Evolutionary conservation across 352 stramenopile species (phyloP).

Genomic region (Phytopythium aichiense): DNA sequence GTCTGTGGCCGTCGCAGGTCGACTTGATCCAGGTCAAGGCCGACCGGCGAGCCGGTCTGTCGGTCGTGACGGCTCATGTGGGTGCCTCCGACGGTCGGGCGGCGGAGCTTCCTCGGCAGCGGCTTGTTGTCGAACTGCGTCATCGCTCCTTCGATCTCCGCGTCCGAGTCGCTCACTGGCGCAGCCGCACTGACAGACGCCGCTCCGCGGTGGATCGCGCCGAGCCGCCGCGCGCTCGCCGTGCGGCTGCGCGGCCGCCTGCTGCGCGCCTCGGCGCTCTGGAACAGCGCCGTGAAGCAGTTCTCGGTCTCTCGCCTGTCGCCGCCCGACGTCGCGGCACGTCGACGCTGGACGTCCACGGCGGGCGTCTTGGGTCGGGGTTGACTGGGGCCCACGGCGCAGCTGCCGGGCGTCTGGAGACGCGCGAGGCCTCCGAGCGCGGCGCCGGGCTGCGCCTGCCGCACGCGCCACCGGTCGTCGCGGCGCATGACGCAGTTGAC

Average conservation of each 20-base stretch:
- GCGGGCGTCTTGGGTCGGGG: background rate
- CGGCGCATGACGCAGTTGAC: constrained; percentile 10
- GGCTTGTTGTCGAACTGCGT: background rate
- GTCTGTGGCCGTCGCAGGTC: background rate
- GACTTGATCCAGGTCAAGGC: background rate
- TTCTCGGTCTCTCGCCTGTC: background rate
- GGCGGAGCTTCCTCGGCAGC: background rate
- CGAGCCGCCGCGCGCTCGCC: background rate
- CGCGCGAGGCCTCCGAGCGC: constrained; percentile 9
- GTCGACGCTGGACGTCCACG: background rate
- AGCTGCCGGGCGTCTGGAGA: background rate
- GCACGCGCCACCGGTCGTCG: constrained; percentile 12
- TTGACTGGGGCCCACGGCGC: too few species aligned
- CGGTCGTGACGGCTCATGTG: background rate
- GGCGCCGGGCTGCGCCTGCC: constrained; percentile 14
- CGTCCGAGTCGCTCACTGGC: background rate
- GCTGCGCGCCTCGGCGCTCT: background rate
- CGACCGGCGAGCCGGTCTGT: background rate
- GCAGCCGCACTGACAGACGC: background rate
- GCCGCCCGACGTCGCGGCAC: background rate
- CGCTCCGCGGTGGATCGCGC: background rate
- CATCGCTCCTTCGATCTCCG: background rate
- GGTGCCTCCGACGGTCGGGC: background rate
- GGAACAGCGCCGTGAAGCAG: constrained; percentile 8
- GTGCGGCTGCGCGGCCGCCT: background rate